These are phyloP conservation scores for Canavalia gladiata DNA, from an alignment of 306 rosid species.

Conservation along the genomic window DNA sequence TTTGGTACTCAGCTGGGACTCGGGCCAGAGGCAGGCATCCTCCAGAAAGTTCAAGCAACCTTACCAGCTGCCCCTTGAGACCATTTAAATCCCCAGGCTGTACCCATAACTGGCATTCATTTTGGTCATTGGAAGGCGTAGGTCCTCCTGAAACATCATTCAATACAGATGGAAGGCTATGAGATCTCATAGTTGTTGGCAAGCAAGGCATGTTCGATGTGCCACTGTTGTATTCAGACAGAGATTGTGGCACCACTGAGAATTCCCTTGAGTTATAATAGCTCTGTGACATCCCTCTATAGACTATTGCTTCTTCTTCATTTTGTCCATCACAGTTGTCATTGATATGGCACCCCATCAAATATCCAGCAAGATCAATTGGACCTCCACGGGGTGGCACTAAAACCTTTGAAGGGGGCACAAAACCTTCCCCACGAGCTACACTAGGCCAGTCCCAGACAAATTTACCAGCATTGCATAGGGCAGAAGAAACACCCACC, in stretches of 20 bases:
- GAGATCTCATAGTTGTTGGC: constrained; percentile 66
- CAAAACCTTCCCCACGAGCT: constrained; percentile 94
- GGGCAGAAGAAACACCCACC: constrained; percentile 93
- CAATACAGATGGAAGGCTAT: constrained; percentile 79
- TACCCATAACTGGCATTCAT: constrained; percentile 71
- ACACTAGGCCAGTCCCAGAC: constrained; percentile 99
- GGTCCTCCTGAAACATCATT: constrained; percentile 71
- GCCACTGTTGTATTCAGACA: constrained; percentile 66
- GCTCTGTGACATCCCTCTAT: constrained; percentile 78
- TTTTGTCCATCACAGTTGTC: constrained; percentile 63
- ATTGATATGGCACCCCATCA: constrained; percentile 75
- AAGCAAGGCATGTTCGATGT: constrained; percentile 53
- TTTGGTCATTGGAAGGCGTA: constrained; percentile 55
- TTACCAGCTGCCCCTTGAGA: constrained; percentile 77
- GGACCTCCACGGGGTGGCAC: constrained; percentile 63
- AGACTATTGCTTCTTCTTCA: constrained; percentile 88
- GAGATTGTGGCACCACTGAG: constrained; percentile 69
- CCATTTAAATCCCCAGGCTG: constrained; percentile 94
- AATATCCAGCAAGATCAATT: constrained; percentile 69
- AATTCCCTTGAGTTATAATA: constrained; percentile 75
- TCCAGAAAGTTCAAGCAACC: constrained; percentile 81
- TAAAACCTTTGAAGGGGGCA: constrained; percentile 68
- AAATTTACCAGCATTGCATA: constrained; percentile 95
- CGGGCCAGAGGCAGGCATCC: constrained; percentile 75
- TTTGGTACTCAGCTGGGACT: constrained; percentile 83